A percentile compares a stretch with the other conserved stretches of the same genome.
These are phyloP conservation scores for Verticillium nonalfalfae DNA, from an alignment of 2,329 filamentous ascomycete species.

Conservation along the genomic window DNA sequence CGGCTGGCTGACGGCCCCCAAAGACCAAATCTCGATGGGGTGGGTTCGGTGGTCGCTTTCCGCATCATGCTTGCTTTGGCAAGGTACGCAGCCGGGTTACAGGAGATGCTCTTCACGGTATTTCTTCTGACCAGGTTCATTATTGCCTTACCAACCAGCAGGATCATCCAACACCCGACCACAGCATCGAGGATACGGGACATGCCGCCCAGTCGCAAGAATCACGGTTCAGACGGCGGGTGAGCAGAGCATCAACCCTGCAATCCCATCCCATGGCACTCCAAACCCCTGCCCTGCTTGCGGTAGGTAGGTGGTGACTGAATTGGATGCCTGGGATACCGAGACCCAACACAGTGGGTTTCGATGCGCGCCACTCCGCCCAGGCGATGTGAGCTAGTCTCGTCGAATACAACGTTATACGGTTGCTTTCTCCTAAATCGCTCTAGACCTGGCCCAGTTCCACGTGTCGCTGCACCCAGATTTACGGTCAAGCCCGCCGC, in stretches of 20 bases:
- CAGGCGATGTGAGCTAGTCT: conserved; percentile 2
- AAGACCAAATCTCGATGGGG: neutral
- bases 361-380: conserved; percentile 9
- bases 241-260: no score
- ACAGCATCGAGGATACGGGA: neutral
- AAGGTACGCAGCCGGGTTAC: neutral
- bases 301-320: neutral
- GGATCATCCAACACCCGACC: neutral
- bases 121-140: neutral
- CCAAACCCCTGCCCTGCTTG: neutral
- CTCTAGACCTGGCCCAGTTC: conserved; percentile 1
- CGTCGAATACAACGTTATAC: neutral
- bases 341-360: conserved; percentile 8
- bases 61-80: neutral
- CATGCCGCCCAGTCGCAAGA: neutral
- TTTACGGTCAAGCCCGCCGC: neutral
- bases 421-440: conserved; percentile 1
- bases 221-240: neutral
- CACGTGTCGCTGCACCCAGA: conserved; percentile 5
- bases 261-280: neutral
- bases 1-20: neutral
- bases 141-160: no score
- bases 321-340: neutral
- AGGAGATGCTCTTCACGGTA: neutral
- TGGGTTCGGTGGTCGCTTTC: neutral